Conservation (phyloP, 2,329 filamentous ascomycete genomes). For the Incumbomyces delicatus region DNA sequence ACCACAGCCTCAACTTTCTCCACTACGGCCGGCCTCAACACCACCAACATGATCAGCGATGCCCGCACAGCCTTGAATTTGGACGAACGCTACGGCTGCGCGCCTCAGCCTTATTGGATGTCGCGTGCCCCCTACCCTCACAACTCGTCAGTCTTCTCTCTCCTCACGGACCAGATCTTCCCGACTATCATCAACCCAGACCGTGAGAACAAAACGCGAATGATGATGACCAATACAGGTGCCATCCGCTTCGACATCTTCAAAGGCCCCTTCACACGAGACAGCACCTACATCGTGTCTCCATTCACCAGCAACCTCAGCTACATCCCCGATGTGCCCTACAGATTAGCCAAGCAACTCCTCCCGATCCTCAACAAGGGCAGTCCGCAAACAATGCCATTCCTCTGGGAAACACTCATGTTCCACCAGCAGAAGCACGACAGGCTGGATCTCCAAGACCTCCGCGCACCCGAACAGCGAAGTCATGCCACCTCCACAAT, state of each 20-base stretch:
- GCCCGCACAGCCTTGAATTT: constrained; percentile 63
- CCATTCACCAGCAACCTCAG: constrained; percentile 75
- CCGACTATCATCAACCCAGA: constrained; percentile 55
- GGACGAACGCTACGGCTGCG: constrained; percentile 70
- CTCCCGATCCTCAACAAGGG: constrained; percentile 49
- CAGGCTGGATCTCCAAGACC: constrained; percentile 20
- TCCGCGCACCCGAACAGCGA: constrained; percentile 39
- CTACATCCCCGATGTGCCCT: constrained; percentile 73
- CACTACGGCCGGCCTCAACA: constrained; percentile 63
- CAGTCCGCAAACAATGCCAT: constrained; percentile 23
- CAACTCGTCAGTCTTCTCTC: constrained; percentile 67
- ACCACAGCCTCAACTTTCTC: constrained; percentile 63
- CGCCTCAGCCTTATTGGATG: constrained; percentile 73
- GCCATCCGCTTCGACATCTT: constrained; percentile 93
- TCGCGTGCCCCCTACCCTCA: constrained; percentile 64
- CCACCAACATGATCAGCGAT: constrained; percentile 57
- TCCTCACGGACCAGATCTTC: constrained; percentile 66
- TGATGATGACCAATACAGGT: constrained; percentile 80
- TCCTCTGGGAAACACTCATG: constrained; percentile 10
- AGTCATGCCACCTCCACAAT: constrained; percentile 5
- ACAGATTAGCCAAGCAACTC: constrained; percentile 61
- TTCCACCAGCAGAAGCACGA: constrained; percentile 8
- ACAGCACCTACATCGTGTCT: constrained; percentile 75
- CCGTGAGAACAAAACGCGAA: constrained; percentile 51
- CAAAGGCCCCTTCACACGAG: constrained; percentile 78